Conservation (phyloP, 768 basidiomycete genomes). For the Rhizopogon vesiculosus region DNA sequence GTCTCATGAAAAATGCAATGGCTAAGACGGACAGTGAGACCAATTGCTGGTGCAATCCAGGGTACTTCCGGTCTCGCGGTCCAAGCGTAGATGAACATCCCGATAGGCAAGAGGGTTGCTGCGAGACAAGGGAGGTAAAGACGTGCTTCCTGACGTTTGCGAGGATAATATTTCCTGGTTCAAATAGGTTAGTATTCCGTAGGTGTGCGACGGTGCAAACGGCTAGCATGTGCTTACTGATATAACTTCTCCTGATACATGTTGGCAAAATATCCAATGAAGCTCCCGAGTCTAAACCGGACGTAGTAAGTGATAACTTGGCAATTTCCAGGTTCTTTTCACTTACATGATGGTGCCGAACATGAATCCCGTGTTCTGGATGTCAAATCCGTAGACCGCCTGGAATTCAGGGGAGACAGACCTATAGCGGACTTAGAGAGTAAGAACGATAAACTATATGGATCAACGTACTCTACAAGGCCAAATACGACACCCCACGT, state of each 20-base stretch:
- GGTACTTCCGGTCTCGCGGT: constrained; percentile 45
- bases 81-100: constrained; percentile 72
- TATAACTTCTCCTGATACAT: constrained; percentile 42
- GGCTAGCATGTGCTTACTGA: constrained; percentile 24
- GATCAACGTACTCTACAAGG: constrained; percentile 43
- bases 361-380: constrained; percentile 51
- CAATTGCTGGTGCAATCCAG: constrained; percentile 41
- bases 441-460: not conserved
- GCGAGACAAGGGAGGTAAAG: constrained; percentile 50
- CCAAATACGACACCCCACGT: constrained; percentile 69
- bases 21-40: not conserved
- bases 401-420: constrained; percentile 50
- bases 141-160: constrained; percentile 44
- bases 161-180: constrained; percentile 12
- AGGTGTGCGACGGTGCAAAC: too few species aligned
- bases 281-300: constrained; percentile 40
- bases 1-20: not conserved
- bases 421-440: constrained; percentile 18
- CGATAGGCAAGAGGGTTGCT: constrained; percentile 42
- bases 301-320: not conserved
- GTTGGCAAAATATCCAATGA: constrained; percentile 37
- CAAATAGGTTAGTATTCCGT: not conserved
- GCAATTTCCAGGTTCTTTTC: not conserved
- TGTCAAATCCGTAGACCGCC: constrained; percentile 51
- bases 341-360: constrained; percentile 51